Conservation (phyloP, 2,329 filamentous ascomycete genomes). For the Curvularia hawaiiensis region DNA sequence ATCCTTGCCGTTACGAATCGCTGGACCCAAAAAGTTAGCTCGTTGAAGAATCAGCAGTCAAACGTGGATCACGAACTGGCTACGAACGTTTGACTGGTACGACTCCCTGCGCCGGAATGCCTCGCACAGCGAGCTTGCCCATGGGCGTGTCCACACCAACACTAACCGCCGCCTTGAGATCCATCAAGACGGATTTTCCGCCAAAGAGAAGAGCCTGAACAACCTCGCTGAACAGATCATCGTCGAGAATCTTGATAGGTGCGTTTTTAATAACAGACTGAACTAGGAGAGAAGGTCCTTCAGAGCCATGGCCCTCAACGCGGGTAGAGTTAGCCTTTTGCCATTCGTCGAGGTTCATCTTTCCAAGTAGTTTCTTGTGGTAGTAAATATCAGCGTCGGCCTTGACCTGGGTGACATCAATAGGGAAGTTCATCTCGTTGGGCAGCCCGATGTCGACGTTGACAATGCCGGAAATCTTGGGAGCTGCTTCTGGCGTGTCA, state of each 20-base stretch:
- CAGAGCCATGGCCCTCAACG: constrained; percentile 61
- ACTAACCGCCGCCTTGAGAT: constrained; percentile 80
- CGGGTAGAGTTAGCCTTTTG: constrained; percentile 82
- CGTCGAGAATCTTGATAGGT: constrained; percentile 81
- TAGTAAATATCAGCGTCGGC: constrained; percentile 84
- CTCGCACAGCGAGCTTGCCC: constrained; percentile 78
- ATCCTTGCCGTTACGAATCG: constrained; percentile 52
- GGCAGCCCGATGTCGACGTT: constrained; percentile 79
- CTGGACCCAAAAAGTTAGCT: constrained; percentile 44
- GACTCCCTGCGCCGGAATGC: constrained; percentile 81
- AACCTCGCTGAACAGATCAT: constrained; percentile 77
- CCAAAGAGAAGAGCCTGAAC: constrained; percentile 82
- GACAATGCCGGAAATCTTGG: constrained; percentile 82
- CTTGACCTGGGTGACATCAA: constrained; percentile 77
- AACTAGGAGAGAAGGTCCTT: constrained; percentile 71
- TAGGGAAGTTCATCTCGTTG: constrained; percentile 81
- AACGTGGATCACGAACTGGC: constrained; percentile 53
- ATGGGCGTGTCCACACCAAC: constrained; percentile 81
- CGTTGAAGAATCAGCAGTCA: constrained; percentile 16
- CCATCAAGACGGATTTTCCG: constrained; percentile 69
- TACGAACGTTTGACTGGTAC: constrained; percentile 94
- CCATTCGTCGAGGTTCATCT: constrained; percentile 80
- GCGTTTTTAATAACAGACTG: constrained; percentile 77
- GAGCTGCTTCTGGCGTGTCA: constrained; percentile 71
- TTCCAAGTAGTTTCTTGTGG: constrained; percentile 75